Evolutionary conservation across 371 early-diverging fungal genomes (phyloP).

Genomic region (Circinella minor): DNA sequence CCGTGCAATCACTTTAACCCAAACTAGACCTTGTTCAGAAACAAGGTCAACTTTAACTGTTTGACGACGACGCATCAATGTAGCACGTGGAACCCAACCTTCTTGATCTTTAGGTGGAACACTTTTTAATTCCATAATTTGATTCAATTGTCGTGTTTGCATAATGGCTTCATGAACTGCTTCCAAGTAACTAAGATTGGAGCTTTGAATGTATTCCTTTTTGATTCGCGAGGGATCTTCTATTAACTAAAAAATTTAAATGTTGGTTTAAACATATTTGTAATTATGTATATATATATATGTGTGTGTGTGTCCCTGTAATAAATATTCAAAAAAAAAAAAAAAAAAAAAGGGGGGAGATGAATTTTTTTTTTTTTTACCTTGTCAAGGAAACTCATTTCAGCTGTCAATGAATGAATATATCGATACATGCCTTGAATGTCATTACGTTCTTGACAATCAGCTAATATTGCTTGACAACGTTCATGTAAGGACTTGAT

Average conservation of each 20-base stretch:
- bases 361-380: constrained; percentile 11
- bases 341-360: neutral
- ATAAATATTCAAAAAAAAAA: constrained; percentile 12
- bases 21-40: constrained; percentile 49
- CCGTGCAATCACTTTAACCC: constrained; percentile 62
- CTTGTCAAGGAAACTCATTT: constrained; percentile 20
- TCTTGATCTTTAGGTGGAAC: constrained; percentile 25
- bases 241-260: constrained; percentile 10
- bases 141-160: constrained; percentile 17
- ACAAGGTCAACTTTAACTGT: constrained; percentile 57
- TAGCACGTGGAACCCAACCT: constrained; percentile 35
- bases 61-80: constrained; percentile 27
- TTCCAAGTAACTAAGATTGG: constrained; percentile 49
- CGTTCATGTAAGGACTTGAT: constrained; percentile 10
- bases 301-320: neutral
- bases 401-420: constrained; percentile 22
- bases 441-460: constrained; percentile 5
- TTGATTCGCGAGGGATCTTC: constrained; percentile 34
- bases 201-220: constrained; percentile 44
- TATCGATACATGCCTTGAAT: constrained; percentile 27
- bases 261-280: neutral
- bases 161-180: constrained; percentile 47
- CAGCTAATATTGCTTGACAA: constrained; percentile 16
- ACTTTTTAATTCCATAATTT: constrained; percentile 37
- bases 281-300: neutral